A percentile compares a stretch with the other conserved stretches of the same genome.
These are phyloP conservation scores for Diutina catenulata DNA, from an alignment of 1,139 yeast species.

Conservation along the genomic window DNA sequence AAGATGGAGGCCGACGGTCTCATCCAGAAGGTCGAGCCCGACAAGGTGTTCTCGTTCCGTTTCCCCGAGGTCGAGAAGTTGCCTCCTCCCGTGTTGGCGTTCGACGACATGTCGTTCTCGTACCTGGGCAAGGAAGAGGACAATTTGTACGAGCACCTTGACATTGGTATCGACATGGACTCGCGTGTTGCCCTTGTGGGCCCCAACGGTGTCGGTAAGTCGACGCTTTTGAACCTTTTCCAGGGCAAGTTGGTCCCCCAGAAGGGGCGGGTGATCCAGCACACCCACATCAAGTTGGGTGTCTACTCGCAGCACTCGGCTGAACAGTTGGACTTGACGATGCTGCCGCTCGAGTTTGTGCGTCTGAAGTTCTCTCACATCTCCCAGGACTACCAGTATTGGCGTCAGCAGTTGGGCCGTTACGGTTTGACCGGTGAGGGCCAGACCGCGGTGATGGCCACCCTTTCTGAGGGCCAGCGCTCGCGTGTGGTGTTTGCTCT, in stretches of 20 bases:
- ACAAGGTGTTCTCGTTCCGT: slow-evolving; percentile 84
- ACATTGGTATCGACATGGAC: slow-evolving; percentile 99
- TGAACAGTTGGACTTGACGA: slow-evolving; percentile 92
- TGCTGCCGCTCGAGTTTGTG: slow-evolving; percentile 91
- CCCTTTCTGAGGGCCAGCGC: slow-evolving; percentile 97
- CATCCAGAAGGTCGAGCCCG: slow-evolving; percentile 85
- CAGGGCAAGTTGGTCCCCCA: slow-evolving; percentile 89
- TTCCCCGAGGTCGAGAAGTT: slow-evolving; percentile 95
- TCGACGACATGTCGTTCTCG: slow-evolving; percentile 88
- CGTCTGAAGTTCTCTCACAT: slow-evolving; percentile 82
- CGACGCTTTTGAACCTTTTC: slow-evolving; percentile 90
- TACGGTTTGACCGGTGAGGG: slow-evolving; percentile 98
- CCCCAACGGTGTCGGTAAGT: slow-evolving; percentile 99
- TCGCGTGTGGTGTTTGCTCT: slow-evolving; percentile 97
- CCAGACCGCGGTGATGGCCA: slow-evolving; percentile 97
- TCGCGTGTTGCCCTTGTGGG: slow-evolving; percentile 97
- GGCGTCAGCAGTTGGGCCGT: slow-evolving; percentile 98
- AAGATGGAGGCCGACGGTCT: slow-evolving; percentile 99
- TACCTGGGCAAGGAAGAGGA: slow-evolving; percentile 83
- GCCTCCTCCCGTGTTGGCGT: slow-evolving; percentile 97
- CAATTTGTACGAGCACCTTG: slow-evolving; percentile 79
- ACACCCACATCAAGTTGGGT: slow-evolving; percentile 95
- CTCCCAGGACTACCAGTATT: slow-evolving; percentile 97
- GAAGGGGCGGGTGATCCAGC: slow-evolving; percentile 91
- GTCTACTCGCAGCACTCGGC: slow-evolving; percentile 99